Evolutionary conservation across 176 grass and related monocot genomes (phyloP).

Genomic region (Cenchrus purpureus): DNA sequence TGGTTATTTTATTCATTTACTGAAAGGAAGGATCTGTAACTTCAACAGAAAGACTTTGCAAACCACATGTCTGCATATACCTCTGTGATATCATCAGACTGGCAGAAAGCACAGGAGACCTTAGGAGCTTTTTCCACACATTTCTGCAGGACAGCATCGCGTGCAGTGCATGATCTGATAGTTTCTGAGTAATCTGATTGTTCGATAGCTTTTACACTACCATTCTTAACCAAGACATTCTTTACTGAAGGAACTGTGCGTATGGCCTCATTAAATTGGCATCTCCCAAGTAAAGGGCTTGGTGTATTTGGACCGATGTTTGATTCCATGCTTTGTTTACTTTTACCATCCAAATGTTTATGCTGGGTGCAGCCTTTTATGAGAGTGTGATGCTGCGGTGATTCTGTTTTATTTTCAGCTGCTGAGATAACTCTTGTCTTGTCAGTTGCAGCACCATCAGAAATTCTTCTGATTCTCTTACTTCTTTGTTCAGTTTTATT

Average conservation of each 20-base stretch:
- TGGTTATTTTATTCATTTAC: background rate
- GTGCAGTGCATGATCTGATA: constrained; percentile 7
- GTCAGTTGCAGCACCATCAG: constrained; percentile 14
- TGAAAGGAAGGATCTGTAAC: background rate
- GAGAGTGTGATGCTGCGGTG: background rate
- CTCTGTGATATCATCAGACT: constrained; percentile 68
- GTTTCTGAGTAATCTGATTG: constrained; percentile 33
- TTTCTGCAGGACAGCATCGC: constrained; percentile 58
- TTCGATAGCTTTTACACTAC: background rate
- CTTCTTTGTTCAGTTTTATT: constrained; percentile 30
- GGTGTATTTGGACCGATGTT: constrained; percentile 3
- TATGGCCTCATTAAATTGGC: constrained; percentile 17
- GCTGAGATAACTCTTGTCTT: constrained; percentile 28
- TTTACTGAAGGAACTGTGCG: constrained; percentile 7
- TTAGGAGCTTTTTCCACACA: constrained; percentile 34
- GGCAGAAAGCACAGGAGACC: constrained; percentile 84
- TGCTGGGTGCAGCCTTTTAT: constrained; percentile 35
- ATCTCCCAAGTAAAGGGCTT: constrained; percentile 24
- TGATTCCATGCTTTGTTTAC: constrained; percentile 33
- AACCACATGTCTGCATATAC: constrained; percentile 42
- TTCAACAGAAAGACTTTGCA: background rate
- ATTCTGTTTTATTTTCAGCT: constrained; percentile 34
- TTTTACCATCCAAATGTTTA: constrained; percentile 18
- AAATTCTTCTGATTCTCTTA: constrained; percentile 35
- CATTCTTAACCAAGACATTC: constrained; percentile 31